These are phyloP conservation scores for Phaffia tasmanica DNA, from an alignment of 768 basidiomycete species.

Conservation along the genomic window DNA sequence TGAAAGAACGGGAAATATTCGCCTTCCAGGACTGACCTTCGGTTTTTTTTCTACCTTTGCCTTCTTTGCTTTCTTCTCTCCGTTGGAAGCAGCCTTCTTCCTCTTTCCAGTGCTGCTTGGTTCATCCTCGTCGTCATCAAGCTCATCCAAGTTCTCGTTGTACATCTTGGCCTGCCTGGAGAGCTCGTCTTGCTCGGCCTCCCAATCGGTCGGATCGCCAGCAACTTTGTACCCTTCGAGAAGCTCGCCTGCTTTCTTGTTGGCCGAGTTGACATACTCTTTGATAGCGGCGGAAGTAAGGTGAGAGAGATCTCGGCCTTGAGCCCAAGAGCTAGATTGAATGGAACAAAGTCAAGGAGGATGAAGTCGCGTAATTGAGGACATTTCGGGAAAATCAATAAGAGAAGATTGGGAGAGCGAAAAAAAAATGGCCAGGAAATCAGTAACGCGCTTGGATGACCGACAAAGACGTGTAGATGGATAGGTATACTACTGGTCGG, in stretches of 20 bases:
- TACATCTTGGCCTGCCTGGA: slow-evolving; percentile 39
- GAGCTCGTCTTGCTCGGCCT: slow-evolving; percentile 41
- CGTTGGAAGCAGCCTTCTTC: slow-evolving; percentile 39
- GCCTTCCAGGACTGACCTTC: not conserved
- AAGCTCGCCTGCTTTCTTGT: slow-evolving; percentile 64
- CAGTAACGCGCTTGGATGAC: not conserved
- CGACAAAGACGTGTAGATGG: not conserved
- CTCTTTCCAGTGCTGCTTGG: slow-evolving; percentile 40
- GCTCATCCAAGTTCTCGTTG: slow-evolving; percentile 55
- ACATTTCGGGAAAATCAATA: no score
- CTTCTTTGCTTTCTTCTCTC: slow-evolving; percentile 39
- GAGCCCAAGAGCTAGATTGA: slow-evolving; percentile 63
- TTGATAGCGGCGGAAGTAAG: slow-evolving; percentile 71
- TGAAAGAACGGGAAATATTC: not conserved
- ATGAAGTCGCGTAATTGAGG: no score
- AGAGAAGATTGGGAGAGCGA: slow-evolving; percentile 19
- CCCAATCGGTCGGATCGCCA: slow-evolving; percentile 60
- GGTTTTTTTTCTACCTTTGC: slow-evolving; percentile 26
- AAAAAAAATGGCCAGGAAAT: not conserved
- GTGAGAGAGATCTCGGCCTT: slow-evolving; percentile 66
- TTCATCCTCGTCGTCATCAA: slow-evolving; percentile 43
- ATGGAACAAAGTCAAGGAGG: not conserved
- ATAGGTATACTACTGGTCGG: not conserved
- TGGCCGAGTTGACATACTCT: slow-evolving; percentile 61
- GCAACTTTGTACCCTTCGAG: slow-evolving; percentile 56